These are phyloP conservation scores for Ailanthus altissimus DNA, from an alignment of 345 rosid genomes.

Conservation along the genomic window DNA sequence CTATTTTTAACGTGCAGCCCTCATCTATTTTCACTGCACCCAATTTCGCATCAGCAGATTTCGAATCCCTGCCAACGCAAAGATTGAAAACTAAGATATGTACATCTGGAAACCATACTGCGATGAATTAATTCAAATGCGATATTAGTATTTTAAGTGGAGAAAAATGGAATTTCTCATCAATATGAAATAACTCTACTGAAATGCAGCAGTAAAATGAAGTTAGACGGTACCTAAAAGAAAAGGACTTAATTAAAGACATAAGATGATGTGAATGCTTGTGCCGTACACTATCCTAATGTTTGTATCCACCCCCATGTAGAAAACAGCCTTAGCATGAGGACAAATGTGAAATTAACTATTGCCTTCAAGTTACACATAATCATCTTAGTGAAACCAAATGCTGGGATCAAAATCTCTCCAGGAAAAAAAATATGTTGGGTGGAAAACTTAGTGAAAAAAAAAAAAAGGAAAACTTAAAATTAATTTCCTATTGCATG, in stretches of 20 bases:
- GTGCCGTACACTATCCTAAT: neutral
- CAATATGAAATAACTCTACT: too few relatives aligned
- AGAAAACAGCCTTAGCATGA: neutral
- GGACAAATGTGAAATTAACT: neutral
- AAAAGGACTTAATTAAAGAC: too few relatives aligned
- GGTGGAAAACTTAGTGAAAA: neutral
- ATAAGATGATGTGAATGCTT: neutral
- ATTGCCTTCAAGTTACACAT: too few relatives aligned
- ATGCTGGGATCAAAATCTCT: neutral
- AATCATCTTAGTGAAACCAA: too few relatives aligned
- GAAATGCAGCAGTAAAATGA: neutral
- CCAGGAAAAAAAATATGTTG: neutral
- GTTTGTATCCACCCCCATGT: neutral
- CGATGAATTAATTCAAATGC: neutral
- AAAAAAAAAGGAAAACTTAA: too few relatives aligned
- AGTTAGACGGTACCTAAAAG: too few relatives aligned
- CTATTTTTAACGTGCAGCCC: neutral
- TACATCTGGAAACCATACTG: neutral
- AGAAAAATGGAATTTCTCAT: neutral
- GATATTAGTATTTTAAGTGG: neutral
- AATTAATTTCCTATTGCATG: too few relatives aligned
- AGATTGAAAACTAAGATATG: neutral
- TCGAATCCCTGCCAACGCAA: neutral
- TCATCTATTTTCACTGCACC: too few relatives aligned
- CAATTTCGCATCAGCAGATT: neutral